Base-by-base conservation (phyloP, 306 rosid species). In the Pueraria montana region DNA sequence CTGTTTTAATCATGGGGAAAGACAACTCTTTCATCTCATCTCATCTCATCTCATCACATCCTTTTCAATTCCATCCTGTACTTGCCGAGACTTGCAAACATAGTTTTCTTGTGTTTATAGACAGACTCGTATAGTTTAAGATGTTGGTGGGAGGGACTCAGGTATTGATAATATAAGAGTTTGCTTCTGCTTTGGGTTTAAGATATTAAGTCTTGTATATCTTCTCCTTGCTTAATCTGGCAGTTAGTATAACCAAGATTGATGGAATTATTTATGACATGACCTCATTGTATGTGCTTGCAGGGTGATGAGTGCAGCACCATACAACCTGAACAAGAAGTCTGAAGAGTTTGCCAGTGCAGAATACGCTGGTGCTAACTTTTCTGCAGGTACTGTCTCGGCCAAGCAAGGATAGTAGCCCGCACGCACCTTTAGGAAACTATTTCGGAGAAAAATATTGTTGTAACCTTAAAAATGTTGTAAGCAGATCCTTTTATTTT, bases 231-330 rank as follows among this genome's bases (percentile, higher is more conserved):
- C 21, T 56, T 63, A 74, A 52, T 8, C 43, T 46, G 30, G 42
- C 48, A n/a, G 11, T 13, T 82, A 65, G 13, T 38, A 23, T 59
- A 13, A 43, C 13, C 27, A 69, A 66, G 27, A 73, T 26, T 65
- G 14, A 73, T 45, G 81, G 48, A 43, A 36, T 74, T 63, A 30
- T 17, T 80, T 77, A 65, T 20, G 59, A 67, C 56, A 48, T 76
- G 7, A n/a, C n/a, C n/a, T 30, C 34, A 5, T 34, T 34, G 8
- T 34, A 5, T 59, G 17, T 85, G 32, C 10, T 23, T 87, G 83
- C 89, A 95, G 98, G 93, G 96, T 85, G 83, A 91, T 87, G 94
- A 93, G 34, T 85, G 74, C 93, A 50, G 93, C 92, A 52, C 98
- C 98, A 14, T 95, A 91, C 85, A 88, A 74, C 83, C 79, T 86